Evolutionary conservation across 1,284 basidiomycete genomes (phyloP), one percentile per base, ranked within the genome.

Genomic region (Kalmanozyma brasiliensis): DNA sequence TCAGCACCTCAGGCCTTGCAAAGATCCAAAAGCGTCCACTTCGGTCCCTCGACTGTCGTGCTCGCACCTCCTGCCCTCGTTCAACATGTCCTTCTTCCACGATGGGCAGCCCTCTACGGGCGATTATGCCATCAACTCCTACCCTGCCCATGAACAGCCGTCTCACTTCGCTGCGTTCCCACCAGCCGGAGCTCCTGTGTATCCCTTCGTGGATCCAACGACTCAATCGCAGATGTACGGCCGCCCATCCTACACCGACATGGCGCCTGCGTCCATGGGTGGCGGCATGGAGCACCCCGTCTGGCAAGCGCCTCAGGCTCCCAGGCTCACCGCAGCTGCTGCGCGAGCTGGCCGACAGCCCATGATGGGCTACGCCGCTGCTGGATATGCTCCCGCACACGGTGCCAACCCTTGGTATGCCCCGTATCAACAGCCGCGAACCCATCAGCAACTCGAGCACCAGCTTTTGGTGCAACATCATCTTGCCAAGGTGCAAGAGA

Each of bases 391-490:
- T 20, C 49, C 42, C 2, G 23, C 22, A 14, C 62, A 59, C 19
- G 44, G 13, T 32, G 52, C 51, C 26, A 58, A 40, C 4, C 46
- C 68, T 23, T 62, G 65, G 61, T 49, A 64, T 22, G 38, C 48
- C 1, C 46, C 57, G 3, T 45, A 49, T 20, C 59, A 63, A 32
- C 55, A 58, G 60, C 69, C 55, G 8, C 69, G 62, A 22, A 65
- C 64, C 9, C 73, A 68, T 49, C 73, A 69, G 30, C 70, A 66
- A 44, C 58, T 74, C 40, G 72, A 74, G 44, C 72, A 74, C 16
- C 67, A 74, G 63, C 66, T 74, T 4, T 47, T 74, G 24, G 52
- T 64, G 22, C 72, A 74, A 36, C 72, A 74, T 36, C 63, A 74
- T 19, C 52, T 74, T 20, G 69, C 72, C 32, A 74, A 74, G 49